Conservation (phyloP, 768 basidiomycete genomes). For the Podaxis carcinomalis region DNA sequence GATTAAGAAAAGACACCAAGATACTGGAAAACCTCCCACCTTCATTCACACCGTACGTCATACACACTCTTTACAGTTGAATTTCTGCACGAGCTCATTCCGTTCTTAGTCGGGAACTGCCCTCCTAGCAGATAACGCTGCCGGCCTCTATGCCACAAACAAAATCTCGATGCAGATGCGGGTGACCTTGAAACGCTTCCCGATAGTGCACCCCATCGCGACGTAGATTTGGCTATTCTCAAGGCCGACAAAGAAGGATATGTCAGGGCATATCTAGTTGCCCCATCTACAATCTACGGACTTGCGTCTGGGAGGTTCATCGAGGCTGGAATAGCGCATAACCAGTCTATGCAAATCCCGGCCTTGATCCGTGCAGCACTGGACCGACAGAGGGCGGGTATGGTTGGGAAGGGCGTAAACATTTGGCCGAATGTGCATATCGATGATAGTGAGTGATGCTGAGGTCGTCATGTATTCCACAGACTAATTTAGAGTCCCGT, state of each 20-base stretch:
- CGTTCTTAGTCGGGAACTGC: slow-evolving; percentile 24
- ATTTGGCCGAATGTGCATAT: slow-evolving; percentile 56
- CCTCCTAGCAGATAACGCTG: slow-evolving; percentile 40
- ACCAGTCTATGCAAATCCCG: slow-evolving; percentile 51
- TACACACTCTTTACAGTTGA: background rate
- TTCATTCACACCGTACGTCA: slow-evolving; percentile 60
- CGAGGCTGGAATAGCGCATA: slow-evolving; percentile 48
- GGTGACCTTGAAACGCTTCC: slow-evolving; percentile 43
- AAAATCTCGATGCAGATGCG: slow-evolving; percentile 42
- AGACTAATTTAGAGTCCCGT: slow-evolving; percentile 14
- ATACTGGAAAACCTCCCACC: slow-evolving; percentile 37
- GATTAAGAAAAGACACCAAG: slow-evolving; percentile 39
- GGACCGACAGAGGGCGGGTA: slow-evolving; percentile 44
- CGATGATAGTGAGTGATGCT: slow-evolving; percentile 38
- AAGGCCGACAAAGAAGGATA: slow-evolving; percentile 49
- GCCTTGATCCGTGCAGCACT: slow-evolving; percentile 39
- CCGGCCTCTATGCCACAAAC: slow-evolving; percentile 32
- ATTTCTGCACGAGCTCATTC: slow-evolving; percentile 29
- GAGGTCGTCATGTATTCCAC: background rate
- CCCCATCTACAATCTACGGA: slow-evolving; percentile 59
- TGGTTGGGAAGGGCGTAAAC: slow-evolving; percentile 55
- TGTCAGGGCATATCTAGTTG: slow-evolving; percentile 44
- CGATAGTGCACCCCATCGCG: slow-evolving; percentile 41
- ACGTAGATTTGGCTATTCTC: slow-evolving; percentile 43
- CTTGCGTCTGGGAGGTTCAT: slow-evolving; percentile 43